A percentile compares a stretch with the other conserved stretches of the same genome.
phyloP scores from a whole-genome alignment of 2,329 filamentous ascomycete genomes.

The Pleoardoris graminearum region DNA sequence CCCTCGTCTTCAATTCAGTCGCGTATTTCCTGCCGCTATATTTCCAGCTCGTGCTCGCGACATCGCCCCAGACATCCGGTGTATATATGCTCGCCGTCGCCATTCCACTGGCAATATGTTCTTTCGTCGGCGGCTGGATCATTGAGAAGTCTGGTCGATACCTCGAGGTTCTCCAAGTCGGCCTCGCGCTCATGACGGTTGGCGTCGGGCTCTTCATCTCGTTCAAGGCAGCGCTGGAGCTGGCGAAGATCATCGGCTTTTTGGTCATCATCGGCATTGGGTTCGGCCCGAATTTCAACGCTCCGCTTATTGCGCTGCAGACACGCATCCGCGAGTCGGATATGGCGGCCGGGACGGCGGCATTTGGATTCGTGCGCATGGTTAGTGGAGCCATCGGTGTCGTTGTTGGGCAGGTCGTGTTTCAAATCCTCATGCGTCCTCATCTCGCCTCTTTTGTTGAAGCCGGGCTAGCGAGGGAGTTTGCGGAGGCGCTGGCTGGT shows the following conservation, averaged over 20 bases:
- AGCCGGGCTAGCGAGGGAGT: constrained; percentile 21
- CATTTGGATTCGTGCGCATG: constrained; percentile 54
- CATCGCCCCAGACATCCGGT: constrained; percentile 60
- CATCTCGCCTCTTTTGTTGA: constrained; percentile 31
- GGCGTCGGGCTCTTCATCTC: constrained; percentile 41
- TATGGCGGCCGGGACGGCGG: constrained; percentile 56
- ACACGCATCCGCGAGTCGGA: constrained; percentile 58
- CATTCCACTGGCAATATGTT: constrained; percentile 49
- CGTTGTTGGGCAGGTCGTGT: constrained; percentile 56
- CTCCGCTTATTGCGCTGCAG: constrained; percentile 61
- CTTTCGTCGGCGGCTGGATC: constrained; percentile 54
- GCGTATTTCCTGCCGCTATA: constrained; percentile 76
- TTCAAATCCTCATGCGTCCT: constrained; percentile 60
- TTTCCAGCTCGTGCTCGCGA: constrained; percentile 69
- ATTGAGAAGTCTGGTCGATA: constrained; percentile 52
- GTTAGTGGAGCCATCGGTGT: constrained; percentile 53
- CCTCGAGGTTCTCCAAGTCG: constrained; percentile 40
- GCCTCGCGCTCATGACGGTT: constrained; percentile 37
- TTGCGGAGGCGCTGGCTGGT: constrained; percentile 30
- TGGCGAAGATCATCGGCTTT: constrained; percentile 50
- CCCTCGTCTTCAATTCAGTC: constrained; percentile 64
- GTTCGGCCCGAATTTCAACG: constrained; percentile 59
- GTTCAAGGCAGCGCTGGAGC: constrained; percentile 16
- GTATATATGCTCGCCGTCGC: constrained; percentile 65
- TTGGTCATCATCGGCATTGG: constrained; percentile 57